Evolutionary conservation across 805 yeast genomes (phyloP), one percentile per base, ranked within the genome.

Genomic region (Ogataea nitratoaversa): DNA sequence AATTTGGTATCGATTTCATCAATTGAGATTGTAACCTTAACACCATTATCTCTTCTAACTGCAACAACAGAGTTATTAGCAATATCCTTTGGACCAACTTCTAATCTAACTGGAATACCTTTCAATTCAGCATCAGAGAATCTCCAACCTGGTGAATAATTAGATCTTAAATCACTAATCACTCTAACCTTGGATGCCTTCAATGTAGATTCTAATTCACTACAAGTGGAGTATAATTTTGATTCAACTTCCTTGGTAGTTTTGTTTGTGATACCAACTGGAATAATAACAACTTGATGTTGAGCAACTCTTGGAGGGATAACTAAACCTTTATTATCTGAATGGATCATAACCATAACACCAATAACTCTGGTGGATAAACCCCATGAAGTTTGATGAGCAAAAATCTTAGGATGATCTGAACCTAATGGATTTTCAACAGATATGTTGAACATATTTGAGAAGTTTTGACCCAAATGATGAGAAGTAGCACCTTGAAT

Each of bases 341-440:
- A 89, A 66, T 93, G 99, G 44, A 89, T 79, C 99, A 93, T 93
- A 44, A 88, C 89, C 98, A 93, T 93, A 53, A 95, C 99, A 76
- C 99, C 99, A 63, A 93, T 90, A 50, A 85, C 93, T 71, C 99
- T 87, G 44, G 99, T 93, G 36, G 97, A 90, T 55, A 93, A 72
- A 70, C 99, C 99, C 99, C 99, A 93, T 11, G 97, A 90, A 74
- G 95, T 93, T 72, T 93, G 99, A 79, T 82, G 88, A 25, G 93
- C 96, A 55, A 71, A 79, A 37, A 90, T 71, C 70, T 88, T 85
- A 59, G 93, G 95, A 62, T 84, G 80, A 46, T 86, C 95, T 9
- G 72, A 56, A 38, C 96, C 96, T 44, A 84, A 84, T 52, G 99
- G 99, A 66, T 88, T 86, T 70, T 93, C 99, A 37, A 95, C 99